Base-by-base conservation (phyloP, 768 basidiomycete genomes). In the Ramaria sp. region DNA sequence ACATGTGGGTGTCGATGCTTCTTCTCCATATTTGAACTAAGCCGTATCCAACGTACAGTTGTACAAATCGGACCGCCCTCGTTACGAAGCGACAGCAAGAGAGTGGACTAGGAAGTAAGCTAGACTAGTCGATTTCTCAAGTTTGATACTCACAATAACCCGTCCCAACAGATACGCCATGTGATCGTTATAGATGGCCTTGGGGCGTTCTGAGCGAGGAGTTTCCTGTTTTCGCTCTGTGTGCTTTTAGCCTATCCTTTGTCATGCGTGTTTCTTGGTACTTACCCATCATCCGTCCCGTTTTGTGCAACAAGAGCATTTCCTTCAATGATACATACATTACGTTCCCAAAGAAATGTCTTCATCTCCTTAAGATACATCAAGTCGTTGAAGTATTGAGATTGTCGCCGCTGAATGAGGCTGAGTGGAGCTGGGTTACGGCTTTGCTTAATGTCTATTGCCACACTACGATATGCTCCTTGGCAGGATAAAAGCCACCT, bases 31-130 rank as follows among this genome's bases (percentile, higher is more conserved):
- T 13, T 13, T 46, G 24, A 52, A 34, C 51, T 43, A 20, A 53
- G 20, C 27, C 43, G 30, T 38, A 15, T 24, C 24, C 39, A 24
- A 12, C 15, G 34, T 52, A 19, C 65, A 73, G 69, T 69, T 97
- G 63, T 99, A 99, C 84, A 99, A 98, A 91, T 97, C 94, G 38
- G 96, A 99, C 74, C 84, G 95, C 64, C 75, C 89, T 62, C 84
- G 94, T 66, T 99, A 99, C 69, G 96, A 98, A 74, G 89, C 93
- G 59, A 98, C 92, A 34, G 96, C 96, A 27, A 80, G 93, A 75
- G 96, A 99, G 78, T 99, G 95, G 95, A 95, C 95, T 71, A 86
- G 95, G 83, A 98, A 98, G 94, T 98, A 68, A 64, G 89, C 33
- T 30, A 19, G 30, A 11, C 31, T n/a, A 27, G 37, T 33, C 38